Conservation (phyloP, 192 early-diverging fungal species). For the Chytriomyces sp. region DNA sequence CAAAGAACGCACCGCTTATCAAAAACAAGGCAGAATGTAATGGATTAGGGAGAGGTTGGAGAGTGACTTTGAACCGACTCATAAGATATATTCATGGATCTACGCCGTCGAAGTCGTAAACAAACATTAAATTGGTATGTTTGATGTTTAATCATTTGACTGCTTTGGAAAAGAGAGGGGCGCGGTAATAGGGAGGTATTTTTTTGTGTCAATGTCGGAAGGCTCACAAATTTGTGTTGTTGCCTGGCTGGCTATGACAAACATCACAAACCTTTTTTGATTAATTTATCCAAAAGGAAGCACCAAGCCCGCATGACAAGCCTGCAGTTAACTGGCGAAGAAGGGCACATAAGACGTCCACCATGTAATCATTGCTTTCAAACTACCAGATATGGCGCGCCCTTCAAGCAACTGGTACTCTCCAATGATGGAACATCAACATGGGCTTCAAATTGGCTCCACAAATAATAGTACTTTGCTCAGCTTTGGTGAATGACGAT, state of each 20-base stretch:
- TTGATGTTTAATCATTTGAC: neutral
- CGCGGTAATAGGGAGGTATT: no score
- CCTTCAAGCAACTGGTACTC: constrained; percentile 3
- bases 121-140: neutral
- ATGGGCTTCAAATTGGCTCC: constrained; percentile 1
- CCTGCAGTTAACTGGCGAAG: constrained; percentile 4
- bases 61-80: neutral
- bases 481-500: neutral
- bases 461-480: neutral
- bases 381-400: constrained; percentile 15
- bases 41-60: neutral
- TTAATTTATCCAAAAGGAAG: constrained; percentile 3
- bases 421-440: constrained; percentile 1
- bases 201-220: no score
- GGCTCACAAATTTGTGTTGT: no score
- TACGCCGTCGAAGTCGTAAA: neutral
- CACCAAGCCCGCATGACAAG: neutral
- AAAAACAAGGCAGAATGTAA: neutral
- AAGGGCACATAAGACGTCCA: constrained; percentile 15
- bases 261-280: neutral
- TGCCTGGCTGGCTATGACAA: neutral
- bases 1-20: neutral
- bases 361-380: constrained; percentile 27
- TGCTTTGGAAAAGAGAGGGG: no score
- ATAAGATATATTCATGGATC: neutral